These are phyloP conservation scores for Termitomyces sp. DNA, from an alignment of 768 basidiomycete genomes.

Conservation along the genomic window DNA sequence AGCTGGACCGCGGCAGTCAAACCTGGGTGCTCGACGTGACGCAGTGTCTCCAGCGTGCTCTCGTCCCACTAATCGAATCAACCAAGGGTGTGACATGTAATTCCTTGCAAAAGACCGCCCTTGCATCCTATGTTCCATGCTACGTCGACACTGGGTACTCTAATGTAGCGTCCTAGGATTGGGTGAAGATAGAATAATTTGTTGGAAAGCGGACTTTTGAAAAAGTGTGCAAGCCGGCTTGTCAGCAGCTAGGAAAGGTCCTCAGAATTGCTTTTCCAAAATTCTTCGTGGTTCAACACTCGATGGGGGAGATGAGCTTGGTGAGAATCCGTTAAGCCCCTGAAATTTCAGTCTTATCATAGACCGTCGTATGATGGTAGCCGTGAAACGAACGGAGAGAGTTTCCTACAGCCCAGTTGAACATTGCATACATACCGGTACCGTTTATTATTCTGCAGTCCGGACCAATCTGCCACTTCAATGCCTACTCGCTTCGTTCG, in stretches of 20 bases:
- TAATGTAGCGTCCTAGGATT: conserved; percentile 28
- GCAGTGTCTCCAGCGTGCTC: conserved; percentile 40
- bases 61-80: conserved; percentile 32
- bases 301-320: no score
- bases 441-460: no score
- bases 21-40: conserved; percentile 42
- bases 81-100: conserved; percentile 23
- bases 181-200: conserved; percentile 33
- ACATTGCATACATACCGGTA: no score
- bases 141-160: conserved; percentile 41
- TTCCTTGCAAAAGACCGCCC: conserved; percentile 20
- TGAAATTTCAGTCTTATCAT: no score
- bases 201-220: conserved; percentile 27
- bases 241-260: conserved; percentile 23
- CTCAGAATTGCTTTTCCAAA: conserved; percentile 28
- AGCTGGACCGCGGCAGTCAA: conserved; percentile 30
- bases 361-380: no score
- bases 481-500: no score
- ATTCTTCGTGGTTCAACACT: no score
- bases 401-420: no score
- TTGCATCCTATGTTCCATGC: conserved; percentile 39
- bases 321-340: no score
- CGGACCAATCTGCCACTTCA: no score
- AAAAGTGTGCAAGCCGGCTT: conserved; percentile 27
- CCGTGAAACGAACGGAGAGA: no score